Evolutionary conservation across 768 basidiomycete species (phyloP).

Genomic region (Mycena haematopus): DNA sequence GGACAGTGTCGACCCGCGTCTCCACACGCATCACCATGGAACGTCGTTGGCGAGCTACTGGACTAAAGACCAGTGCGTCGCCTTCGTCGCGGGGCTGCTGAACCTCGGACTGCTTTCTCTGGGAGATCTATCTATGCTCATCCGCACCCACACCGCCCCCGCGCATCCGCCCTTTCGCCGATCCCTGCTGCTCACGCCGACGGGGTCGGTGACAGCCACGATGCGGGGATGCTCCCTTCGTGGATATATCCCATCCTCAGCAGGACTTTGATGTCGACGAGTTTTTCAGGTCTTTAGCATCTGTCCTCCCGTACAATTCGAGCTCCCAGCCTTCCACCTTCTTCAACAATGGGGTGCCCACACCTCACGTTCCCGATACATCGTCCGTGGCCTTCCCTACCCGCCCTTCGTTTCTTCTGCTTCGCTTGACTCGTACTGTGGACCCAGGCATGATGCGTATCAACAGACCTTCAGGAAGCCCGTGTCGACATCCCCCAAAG

Average conservation of each 20-base stretch:
- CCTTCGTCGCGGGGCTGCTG: neutral
- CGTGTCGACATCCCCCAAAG: too few species aligned
- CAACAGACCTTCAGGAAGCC: neutral
- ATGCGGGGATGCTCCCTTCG: too few species aligned
- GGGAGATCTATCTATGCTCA: too few species aligned
- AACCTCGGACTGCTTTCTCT: neutral
- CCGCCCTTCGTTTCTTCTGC: neutral
- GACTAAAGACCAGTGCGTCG: neutral
- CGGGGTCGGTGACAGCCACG: too few species aligned
- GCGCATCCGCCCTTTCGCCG: neutral
- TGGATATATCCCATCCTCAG: too few species aligned
- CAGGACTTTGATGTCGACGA: too few species aligned
- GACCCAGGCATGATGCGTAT: neutral
- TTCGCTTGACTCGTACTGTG: neutral
- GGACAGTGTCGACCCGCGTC: neutral
- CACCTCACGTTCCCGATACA: neutral
- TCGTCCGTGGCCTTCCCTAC: neutral
- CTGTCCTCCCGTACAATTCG: too few species aligned
- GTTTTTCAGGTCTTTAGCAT: too few species aligned
- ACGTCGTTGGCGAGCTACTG: neutral
- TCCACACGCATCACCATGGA: too few species aligned
- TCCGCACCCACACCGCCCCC: too few species aligned
- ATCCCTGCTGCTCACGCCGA: too few species aligned
- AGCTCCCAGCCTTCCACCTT: neutral
- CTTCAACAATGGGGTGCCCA: neutral